A percentile compares a stretch with the other conserved stretches of the same genome.
Evolutionary conservation across 306 rosid genomes (phyloP).

Genomic region (Rosa persica): DNA sequence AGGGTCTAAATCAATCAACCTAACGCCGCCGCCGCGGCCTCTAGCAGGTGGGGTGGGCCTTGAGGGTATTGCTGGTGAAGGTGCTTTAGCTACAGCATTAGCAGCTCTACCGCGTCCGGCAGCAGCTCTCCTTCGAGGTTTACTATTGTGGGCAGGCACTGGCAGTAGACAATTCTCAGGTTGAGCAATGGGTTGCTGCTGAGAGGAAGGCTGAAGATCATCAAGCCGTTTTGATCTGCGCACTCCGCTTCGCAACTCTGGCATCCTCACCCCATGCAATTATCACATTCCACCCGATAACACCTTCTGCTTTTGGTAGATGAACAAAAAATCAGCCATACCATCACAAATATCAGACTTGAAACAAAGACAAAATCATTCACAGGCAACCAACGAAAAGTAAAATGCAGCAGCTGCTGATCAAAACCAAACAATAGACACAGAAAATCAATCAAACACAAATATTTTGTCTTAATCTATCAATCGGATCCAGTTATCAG

Average conservation of each 20-base stretch:
- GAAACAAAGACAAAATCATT: too few relatives aligned
- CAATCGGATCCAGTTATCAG: constrained; percentile 41
- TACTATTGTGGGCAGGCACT: constrained; percentile 21
- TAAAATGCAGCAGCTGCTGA: too few relatives aligned
- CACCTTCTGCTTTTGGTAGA: neutral
- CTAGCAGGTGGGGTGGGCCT: constrained; percentile 87
- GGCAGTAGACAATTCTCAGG: constrained; percentile 5
- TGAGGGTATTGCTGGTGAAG: constrained; percentile 31
- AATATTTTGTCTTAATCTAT: neutral
- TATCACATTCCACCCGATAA: constrained; percentile 58
- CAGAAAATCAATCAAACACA: too few relatives aligned
- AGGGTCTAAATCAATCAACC: constrained; percentile 75
- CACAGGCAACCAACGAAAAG: too few relatives aligned
- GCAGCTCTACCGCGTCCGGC: constrained; percentile 88
- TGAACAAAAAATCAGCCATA: constrained; percentile 37
- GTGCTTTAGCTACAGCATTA: constrained; percentile 83
- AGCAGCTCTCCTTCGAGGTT: constrained; percentile 75
- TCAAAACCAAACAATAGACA: too few relatives aligned
- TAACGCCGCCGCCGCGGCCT: constrained; percentile 63
- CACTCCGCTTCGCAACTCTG: constrained; percentile 98
- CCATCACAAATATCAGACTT: too few relatives aligned
- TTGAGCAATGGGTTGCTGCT: constrained; percentile 59
- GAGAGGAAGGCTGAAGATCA: constrained; percentile 80
- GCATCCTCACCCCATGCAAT: constrained; percentile 99
- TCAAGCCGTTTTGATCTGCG: constrained; percentile 93